Conservation (phyloP, 2,329 filamentous ascomycete species). For the Aspergillus sp. region DNA sequence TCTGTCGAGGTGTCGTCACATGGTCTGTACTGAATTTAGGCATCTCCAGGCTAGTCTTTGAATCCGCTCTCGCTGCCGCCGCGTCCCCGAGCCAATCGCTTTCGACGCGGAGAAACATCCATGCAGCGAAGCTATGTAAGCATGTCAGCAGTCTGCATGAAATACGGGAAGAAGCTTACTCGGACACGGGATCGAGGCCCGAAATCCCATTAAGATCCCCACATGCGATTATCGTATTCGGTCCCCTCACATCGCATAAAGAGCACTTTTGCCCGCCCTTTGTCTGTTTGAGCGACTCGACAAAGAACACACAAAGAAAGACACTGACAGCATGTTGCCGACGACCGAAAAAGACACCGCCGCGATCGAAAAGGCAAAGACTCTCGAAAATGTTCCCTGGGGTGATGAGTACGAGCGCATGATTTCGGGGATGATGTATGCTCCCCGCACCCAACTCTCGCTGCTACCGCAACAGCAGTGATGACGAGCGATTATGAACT, state of each 20-base stretch:
- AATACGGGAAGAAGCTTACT: not conserved
- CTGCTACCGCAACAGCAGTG: not conserved
- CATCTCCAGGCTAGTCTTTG: too few relatives aligned
- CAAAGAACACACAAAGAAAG: not conserved
- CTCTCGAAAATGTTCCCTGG: slow-evolving; percentile 5
- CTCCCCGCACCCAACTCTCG: too few relatives aligned
- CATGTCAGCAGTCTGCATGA: not conserved
- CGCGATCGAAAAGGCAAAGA: not conserved
- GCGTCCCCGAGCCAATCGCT: too few relatives aligned
- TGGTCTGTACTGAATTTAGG: too few relatives aligned
- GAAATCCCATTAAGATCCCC: not conserved
- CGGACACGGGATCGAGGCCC: not conserved
- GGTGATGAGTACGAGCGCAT: slow-evolving; percentile 21
- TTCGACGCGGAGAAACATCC: too few relatives aligned
- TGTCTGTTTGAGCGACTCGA: not conserved
- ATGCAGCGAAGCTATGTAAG: not conserved
- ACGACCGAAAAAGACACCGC: not conserved
- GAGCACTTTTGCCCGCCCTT: not conserved
- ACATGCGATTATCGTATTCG: not conserved
- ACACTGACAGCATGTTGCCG: not conserved
- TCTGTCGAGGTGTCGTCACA: too few relatives aligned
- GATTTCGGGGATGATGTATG: slow-evolving; percentile 22
- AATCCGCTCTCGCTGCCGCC: too few relatives aligned
- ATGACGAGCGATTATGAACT: not conserved
- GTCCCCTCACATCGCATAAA: not conserved